phyloP scores from a whole-genome alignment of 2,329 filamentous ascomycete genomes.

The Mycosphaerella arachidis region DNA sequence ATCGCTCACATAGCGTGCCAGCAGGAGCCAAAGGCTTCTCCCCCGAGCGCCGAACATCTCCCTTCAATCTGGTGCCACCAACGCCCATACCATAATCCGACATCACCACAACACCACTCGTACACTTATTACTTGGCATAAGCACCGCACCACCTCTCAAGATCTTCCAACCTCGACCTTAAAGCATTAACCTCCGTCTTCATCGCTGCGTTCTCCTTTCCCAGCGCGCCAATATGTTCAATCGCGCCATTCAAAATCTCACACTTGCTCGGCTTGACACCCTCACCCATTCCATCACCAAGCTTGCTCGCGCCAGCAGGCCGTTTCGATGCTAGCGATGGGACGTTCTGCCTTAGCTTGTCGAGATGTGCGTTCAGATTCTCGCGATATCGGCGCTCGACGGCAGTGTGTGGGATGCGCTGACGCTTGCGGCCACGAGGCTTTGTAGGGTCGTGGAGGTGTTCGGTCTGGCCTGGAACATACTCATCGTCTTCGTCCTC shows the following conservation, averaged over 20 bases:
- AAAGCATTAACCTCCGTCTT: constrained; percentile 26
- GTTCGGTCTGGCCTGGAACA: constrained; percentile 10
- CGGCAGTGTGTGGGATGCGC: constrained; percentile 36
- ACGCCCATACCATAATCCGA: not conserved
- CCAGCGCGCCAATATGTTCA: constrained; percentile 31
- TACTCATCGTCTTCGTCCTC: constrained; percentile 32
- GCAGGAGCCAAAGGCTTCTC: not conserved
- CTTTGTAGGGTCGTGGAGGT: constrained; percentile 13
- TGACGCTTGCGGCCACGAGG: constrained; percentile 30
- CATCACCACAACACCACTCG: not conserved
- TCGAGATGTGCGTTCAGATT: constrained; percentile 36
- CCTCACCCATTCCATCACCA: constrained; percentile 20
- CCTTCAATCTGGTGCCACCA: not conserved
- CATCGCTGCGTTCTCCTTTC: constrained; percentile 26
- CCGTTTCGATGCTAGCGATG: constrained; percentile 25
- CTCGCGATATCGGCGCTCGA: constrained; percentile 35
- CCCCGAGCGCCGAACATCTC: not conserved
- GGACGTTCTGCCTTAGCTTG: constrained; percentile 31
- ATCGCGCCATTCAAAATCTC: constrained; percentile 34
- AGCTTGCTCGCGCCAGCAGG: constrained; percentile 13
- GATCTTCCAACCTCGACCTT: constrained; percentile 25
- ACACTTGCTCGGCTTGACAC: constrained; percentile 36
- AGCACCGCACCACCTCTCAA: constrained; percentile 26
- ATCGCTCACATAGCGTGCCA: not conserved
- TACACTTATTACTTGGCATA: not conserved